Percentiles rank a stretch among this genome's conserved stretches.
Evolutionary conservation across 176 grass and related monocot genomes (phyloP).

Genomic region (Tuctoria greenei): DNA sequence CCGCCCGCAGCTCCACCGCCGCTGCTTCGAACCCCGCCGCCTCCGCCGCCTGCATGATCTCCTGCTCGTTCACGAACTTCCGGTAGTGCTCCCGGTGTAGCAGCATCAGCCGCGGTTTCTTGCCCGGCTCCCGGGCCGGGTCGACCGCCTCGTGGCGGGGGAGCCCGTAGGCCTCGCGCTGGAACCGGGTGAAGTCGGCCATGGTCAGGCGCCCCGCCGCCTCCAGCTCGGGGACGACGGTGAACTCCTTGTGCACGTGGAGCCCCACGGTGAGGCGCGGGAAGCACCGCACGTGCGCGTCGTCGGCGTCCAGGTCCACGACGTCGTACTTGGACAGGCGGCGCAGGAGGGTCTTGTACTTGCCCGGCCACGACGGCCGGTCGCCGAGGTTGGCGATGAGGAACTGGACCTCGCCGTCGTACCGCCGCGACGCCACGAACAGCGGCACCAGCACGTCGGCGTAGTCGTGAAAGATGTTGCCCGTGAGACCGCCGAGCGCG

Average conservation of each 20-base stretch:
- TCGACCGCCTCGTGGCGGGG: conserved; percentile 33
- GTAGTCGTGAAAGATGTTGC: conserved; percentile 93
- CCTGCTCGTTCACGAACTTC: conserved; percentile 57
- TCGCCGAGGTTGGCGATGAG: conserved; percentile 52
- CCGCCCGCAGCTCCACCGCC: conserved; percentile 48
- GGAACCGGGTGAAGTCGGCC: conserved; percentile 58
- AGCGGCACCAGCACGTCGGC: conserved; percentile 84
- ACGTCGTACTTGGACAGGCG: conserved; percentile 67
- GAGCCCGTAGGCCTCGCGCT: conserved; percentile 47
- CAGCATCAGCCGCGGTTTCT: conserved; percentile 31
- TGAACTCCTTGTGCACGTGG: conserved; percentile 66
- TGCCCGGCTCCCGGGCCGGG: not conserved
- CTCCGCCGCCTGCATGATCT: conserved; percentile 42
- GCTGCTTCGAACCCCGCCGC: conserved; percentile 57
- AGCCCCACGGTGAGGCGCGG: conserved; percentile 57
- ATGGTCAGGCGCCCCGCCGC: conserved; percentile 51
- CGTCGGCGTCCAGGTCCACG: conserved; percentile 48
- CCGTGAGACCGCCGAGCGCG: conserved; percentile 60
- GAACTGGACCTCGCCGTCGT: conserved; percentile 69
- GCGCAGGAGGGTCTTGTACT: conserved; percentile 61
- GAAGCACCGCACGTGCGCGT: conserved; percentile 71
- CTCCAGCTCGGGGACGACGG: conserved; percentile 56
- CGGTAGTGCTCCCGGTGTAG: conserved; percentile 44
- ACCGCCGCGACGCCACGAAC: conserved; percentile 66
- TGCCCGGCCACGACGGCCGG: conserved; percentile 52